Evolutionary conservation across 2,329 filamentous ascomycete genomes (phyloP).

Genomic region (Cadophora luteo-olivacea): DNA sequence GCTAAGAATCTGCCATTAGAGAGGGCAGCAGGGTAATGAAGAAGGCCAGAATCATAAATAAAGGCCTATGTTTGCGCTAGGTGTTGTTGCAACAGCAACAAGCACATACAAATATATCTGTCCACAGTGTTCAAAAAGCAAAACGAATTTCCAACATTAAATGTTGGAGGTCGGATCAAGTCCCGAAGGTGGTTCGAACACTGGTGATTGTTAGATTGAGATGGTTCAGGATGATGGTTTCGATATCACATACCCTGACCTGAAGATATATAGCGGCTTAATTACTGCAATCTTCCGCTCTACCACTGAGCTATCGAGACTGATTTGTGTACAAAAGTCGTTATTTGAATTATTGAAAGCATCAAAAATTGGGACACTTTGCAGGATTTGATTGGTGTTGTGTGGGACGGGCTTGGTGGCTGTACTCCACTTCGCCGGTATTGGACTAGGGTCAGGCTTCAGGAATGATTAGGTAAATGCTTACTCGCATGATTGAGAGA

Average conservation of each 20-base stretch:
- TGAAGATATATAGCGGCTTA: conserved; percentile 19
- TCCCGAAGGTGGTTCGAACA: conserved; percentile 25
- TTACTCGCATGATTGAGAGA: too few relatives aligned
- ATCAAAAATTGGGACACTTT: background rate
- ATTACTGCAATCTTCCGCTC: conserved; percentile 31
- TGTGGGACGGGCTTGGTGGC: background rate
- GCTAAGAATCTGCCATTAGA: too few relatives aligned
- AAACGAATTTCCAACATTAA: background rate
- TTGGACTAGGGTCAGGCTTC: background rate
- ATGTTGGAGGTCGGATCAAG: conserved; percentile 5
- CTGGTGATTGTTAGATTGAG: too few relatives aligned
- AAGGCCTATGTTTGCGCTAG: too few relatives aligned
- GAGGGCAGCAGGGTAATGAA: too few relatives aligned
- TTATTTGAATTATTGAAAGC: too few relatives aligned
- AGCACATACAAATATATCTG: too few relatives aligned
- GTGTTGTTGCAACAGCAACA: too few relatives aligned
- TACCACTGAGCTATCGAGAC: conserved; percentile 32
- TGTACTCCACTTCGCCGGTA: background rate
- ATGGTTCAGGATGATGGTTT: too few relatives aligned
- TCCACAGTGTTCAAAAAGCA: too few relatives aligned
- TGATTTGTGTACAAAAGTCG: background rate
- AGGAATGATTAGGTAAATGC: background rate
- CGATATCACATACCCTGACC: conserved; percentile 10
- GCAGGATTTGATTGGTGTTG: background rate
- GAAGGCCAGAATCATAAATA: too few relatives aligned